Conservation (phyloP, 345 rosid species). For the Dipteronia sinensis region DNA sequence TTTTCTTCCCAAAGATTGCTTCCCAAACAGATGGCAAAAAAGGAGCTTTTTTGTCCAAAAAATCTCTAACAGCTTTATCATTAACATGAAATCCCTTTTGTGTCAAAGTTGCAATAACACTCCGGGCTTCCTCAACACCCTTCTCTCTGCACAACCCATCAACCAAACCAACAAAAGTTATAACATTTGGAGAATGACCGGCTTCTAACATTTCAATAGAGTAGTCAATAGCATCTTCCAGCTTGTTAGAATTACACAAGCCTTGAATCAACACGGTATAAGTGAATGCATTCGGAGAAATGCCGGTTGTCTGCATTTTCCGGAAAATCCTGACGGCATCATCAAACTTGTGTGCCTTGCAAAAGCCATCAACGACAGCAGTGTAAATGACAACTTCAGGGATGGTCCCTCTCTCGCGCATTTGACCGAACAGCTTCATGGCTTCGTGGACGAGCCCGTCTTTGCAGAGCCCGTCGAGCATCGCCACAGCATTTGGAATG, state of each 20-base stretch:
- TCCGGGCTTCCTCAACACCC: constrained; percentile 62
- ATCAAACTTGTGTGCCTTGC: constrained; percentile 74
- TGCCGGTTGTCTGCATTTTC: constrained; percentile 74
- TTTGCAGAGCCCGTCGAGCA: constrained; percentile 97
- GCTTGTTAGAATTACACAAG: constrained; percentile 46
- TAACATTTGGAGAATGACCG: constrained; percentile 79
- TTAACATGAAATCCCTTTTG: constrained; percentile 68
- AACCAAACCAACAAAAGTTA: constrained; percentile 86
- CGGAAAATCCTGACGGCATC: constrained; percentile 86
- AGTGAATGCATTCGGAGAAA: constrained; percentile 72
- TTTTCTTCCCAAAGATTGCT: constrained; percentile 68
- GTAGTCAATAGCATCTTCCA: constrained; percentile 67
- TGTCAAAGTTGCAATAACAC: constrained; percentile 41
- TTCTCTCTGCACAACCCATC: constrained; percentile 65
- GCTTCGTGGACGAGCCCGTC: constrained; percentile 92
- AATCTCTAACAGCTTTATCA: constrained; percentile 72
- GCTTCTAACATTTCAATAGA: constrained; percentile 78
- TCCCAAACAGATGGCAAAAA: constrained; percentile 67
- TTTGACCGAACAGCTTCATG: constrained; percentile 76
- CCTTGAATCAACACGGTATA: constrained; percentile 69
- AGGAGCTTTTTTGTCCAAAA: constrained; percentile 71
- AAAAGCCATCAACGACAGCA: constrained; percentile 87
- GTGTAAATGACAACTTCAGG: constrained; percentile 94
- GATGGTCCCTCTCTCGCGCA: constrained; percentile 84
- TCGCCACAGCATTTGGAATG: constrained; percentile 85